Percentiles rank a stretch among this genome's conserved stretches.
phyloP scores from a whole-genome alignment of 257 asterid species.

The Cinchona pubescens region DNA sequence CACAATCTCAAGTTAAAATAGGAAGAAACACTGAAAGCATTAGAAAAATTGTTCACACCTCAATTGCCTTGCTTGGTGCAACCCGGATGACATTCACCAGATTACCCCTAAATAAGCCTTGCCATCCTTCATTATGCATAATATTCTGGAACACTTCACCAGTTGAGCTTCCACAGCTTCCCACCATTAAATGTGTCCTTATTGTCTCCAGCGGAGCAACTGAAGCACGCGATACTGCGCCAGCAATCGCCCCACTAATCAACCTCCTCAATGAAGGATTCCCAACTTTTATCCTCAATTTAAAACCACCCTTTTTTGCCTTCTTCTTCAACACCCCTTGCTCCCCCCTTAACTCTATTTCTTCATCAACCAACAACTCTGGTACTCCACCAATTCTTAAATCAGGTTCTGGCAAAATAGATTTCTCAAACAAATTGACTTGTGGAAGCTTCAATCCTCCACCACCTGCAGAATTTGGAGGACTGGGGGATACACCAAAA shows the following conservation, averaged over 20 bases:
- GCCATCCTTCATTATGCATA: constrained; percentile 48
- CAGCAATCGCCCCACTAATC: constrained; percentile 54
- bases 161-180: constrained; percentile 41
- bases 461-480: constrained; percentile 25
- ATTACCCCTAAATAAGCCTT: constrained; percentile 52
- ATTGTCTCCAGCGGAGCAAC: constrained; percentile 55
- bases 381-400: constrained; percentile 22
- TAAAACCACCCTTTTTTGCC: constrained; percentile 30
- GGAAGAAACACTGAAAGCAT: not conserved
- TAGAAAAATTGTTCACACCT: constrained; percentile 26
- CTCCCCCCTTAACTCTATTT: constrained; percentile 16
- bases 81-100: constrained; percentile 50
- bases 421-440: constrained; percentile 24
- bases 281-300: constrained; percentile 32
- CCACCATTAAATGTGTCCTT: constrained; percentile 54
- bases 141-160: constrained; percentile 43
- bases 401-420: constrained; percentile 26
- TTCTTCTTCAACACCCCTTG: constrained; percentile 20
- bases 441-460: constrained; percentile 25
- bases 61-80: constrained; percentile 59
- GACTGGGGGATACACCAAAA: constrained; percentile 30
- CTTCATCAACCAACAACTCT: constrained; percentile 25
- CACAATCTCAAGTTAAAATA: not conserved
- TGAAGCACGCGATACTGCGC: constrained; percentile 42
- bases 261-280: constrained; percentile 45